Evolutionary conservation across 1,284 basidiomycete species (phyloP), one percentile per base, ranked within the genome.

Genomic region (Rhizopogon parksii): DNA sequence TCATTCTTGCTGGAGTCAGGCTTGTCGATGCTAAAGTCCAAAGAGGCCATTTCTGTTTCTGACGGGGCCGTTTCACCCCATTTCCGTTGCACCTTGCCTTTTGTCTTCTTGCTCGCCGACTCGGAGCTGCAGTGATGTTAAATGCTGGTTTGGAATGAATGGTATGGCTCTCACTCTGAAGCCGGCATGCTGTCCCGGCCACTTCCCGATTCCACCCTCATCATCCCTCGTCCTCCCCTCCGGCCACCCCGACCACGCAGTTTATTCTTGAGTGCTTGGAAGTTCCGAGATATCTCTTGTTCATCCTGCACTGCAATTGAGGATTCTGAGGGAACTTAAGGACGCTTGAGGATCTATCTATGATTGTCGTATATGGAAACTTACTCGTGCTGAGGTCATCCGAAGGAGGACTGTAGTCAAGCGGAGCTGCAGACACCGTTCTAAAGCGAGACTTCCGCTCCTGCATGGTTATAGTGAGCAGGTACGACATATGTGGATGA

Each of bases 211-310:
- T 76, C 79, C 62, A 69, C 65, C 61, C 77, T 79, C 64, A 71
- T 72, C 60, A 58, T 63, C 46, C 74, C 74, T 63, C 80, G 71
- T 55, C 77, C 80, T 40, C 74, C 77, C 52, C 77, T 77, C 58
- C 75, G 73, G 15, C 77, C 80, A 0, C 84, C 83, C 52, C 83
- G 74, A 14, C 83, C 83, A 49, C 86, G 81, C 43, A 95, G 71
- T 36, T 91, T 79, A 49, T 80, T 85, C 67, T 95, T 96, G 50
- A 98, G 75, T 0, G 91, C 91, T 61, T 94, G 87, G 1, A 96
- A 89, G 62, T 95, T 97, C 60, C 89, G 80, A 8, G 94, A 85
- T 59, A 98, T 97, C 61, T 92, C 85, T 62, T 95, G 85, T 49
- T 90, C 90, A 56, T 94, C 90, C 42, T 79, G 74, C n/a, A 78